Evolutionary conservation across 1,139 yeast species (phyloP).

Genomic region (Candida neerlandica): DNA sequence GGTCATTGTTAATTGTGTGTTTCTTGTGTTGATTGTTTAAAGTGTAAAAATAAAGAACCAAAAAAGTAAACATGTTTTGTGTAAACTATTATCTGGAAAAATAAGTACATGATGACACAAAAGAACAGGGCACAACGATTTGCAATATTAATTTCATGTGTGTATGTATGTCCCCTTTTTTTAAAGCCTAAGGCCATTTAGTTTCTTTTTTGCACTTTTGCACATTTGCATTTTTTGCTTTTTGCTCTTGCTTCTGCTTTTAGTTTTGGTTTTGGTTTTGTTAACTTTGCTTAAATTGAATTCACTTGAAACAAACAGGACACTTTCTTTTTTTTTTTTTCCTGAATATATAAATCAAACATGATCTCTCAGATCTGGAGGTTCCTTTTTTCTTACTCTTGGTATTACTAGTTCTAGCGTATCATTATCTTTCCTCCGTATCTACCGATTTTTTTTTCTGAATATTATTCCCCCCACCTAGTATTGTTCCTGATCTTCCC

Average conservation of each 20-base stretch:
- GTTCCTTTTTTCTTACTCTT: not conserved
- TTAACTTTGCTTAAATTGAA: not conserved
- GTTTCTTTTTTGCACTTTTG: not conserved
- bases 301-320: not conserved
- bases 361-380: not conserved
- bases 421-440: too few species aligned
- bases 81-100: not conserved
- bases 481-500: not conserved
- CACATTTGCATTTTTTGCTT: too few species aligned
- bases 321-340: too few species aligned
- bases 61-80: not conserved
- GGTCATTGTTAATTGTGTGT: too few species aligned
- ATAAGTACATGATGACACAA: not conserved
- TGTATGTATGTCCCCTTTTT: slow-evolving; percentile 1
- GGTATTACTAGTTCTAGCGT: too few species aligned
- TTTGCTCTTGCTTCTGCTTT: too few species aligned
- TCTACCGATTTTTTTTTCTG: not conserved
- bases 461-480: not conserved
- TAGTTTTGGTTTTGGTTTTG: not conserved
- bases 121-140: not conserved
- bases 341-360: not conserved
- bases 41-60: too few species aligned
- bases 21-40: too few species aligned
- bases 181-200: not conserved
- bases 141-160: slow-evolving; percentile 1